A percentile compares a stretch with the other conserved stretches of the same genome.
phyloP scores from a whole-genome alignment of 2,329 filamentous ascomycete genomes.

The Ophiostoma montium region DNA sequence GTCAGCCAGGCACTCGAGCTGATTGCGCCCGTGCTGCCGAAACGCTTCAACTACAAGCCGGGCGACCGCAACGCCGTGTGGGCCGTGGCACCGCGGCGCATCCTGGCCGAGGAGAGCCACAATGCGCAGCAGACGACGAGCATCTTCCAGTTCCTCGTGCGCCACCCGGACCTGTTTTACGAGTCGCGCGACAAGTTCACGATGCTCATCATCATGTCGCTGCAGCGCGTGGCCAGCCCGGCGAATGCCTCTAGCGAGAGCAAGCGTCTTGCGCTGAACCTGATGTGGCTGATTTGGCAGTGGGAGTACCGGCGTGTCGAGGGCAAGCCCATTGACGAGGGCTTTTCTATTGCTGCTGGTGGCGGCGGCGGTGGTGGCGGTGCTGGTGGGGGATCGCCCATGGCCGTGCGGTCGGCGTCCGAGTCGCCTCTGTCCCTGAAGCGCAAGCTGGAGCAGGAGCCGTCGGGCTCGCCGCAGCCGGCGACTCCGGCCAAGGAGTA shows the following conservation, averaged over 20 bases:
- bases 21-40: constrained; percentile 84
- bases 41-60: constrained; percentile 60
- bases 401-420: constrained; percentile 30
- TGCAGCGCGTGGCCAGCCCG: constrained; percentile 74
- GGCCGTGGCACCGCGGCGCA: constrained; percentile 80
- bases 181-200: constrained; percentile 88
- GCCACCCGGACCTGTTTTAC: constrained; percentile 86
- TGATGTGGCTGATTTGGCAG: constrained; percentile 80
- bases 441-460: constrained; percentile 38
- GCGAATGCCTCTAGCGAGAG: constrained; percentile 80
- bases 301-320: constrained; percentile 81
- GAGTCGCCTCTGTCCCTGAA: constrained; percentile 64
- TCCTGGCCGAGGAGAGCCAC: constrained; percentile 84
- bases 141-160: constrained; percentile 93
- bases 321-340: constrained; percentile 28
- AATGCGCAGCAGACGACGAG: constrained; percentile 93
- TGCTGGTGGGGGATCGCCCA: constrained; percentile 2
- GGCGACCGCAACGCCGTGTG: constrained; percentile 64
- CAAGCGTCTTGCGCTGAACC: constrained; percentile 77
- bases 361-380: background rate
- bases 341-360: background rate
- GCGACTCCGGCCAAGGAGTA: constrained; percentile 45
- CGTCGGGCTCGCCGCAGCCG: constrained; percentile 7
- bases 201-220: constrained; percentile 71
- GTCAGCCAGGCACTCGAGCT: constrained; percentile 92